These are phyloP conservation scores for Volutella citrinella DNA, from an alignment of 2,329 filamentous ascomycete genomes.

Conservation along the genomic window DNA sequence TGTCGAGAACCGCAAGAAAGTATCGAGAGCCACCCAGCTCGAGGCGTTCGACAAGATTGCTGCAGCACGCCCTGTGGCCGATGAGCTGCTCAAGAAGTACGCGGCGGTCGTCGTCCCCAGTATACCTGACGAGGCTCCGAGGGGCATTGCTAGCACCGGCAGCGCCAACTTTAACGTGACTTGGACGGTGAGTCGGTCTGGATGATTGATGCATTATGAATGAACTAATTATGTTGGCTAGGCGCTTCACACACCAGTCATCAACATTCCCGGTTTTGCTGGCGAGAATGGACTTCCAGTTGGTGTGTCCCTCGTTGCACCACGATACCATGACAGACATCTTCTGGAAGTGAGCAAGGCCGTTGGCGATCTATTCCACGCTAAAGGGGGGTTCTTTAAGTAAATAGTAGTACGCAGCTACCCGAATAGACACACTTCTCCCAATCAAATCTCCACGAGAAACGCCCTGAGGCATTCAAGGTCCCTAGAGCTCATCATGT, in stretches of 20 bases:
- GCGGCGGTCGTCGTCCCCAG: conserved; percentile 57
- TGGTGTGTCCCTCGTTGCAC: conserved; percentile 50
- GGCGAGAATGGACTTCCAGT: conserved; percentile 52
- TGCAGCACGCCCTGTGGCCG: conserved; percentile 50
- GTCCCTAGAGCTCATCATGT: not conserved
- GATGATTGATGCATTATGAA: fast-evolving
- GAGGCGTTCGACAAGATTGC: conserved; percentile 54
- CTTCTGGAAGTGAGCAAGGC: conserved; percentile 39
- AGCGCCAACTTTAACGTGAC: conserved; percentile 48
- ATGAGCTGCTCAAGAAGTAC: conserved; percentile 49
- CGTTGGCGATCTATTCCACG: conserved; percentile 32
- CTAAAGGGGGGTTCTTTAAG: conserved; percentile 24
- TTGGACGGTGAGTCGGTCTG: conserved; percentile 51
- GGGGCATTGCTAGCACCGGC: conserved; percentile 51
- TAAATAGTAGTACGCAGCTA: no score
- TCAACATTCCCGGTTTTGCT: conserved; percentile 62
- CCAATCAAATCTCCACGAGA: no score
- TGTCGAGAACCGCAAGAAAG: conserved; percentile 45
- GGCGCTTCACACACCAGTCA: conserved; percentile 55
- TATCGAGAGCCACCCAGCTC: conserved; percentile 46
- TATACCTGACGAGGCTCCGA: conserved; percentile 56
- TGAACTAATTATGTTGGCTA: conserved; percentile 9
- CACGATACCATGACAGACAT: conserved; percentile 43
- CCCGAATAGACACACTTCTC: no score
- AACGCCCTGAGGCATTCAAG: no score